phyloP scores from a whole-genome alignment of 169 alveolate species.

The Cryptosporidium sp. region DNA sequence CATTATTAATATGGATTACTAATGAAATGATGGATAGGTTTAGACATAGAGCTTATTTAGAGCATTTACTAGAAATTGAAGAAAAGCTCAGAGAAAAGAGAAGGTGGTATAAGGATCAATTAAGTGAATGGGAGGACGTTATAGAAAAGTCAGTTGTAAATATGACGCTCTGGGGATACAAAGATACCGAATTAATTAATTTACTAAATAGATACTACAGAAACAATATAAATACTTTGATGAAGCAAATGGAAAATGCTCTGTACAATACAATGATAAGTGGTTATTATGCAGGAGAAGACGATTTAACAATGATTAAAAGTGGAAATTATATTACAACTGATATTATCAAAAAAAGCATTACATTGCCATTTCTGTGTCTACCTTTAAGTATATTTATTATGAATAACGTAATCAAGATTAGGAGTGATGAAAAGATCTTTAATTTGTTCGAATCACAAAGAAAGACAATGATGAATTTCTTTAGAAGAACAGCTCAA shows the following conservation, averaged over 20 bases:
- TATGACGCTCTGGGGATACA: constrained; percentile 53
- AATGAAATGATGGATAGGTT: constrained; percentile 17
- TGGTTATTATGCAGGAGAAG: constrained; percentile 16
- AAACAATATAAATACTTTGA: neutral
- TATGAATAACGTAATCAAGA: neutral
- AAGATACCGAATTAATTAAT: neutral
- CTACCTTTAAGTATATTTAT: constrained; percentile 13
- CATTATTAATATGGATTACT: constrained; percentile 39
- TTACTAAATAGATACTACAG: constrained; percentile 6
- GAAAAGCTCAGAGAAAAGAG: constrained; percentile 25
- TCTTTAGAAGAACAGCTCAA: neutral
- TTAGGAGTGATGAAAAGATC: constrained; percentile 27
- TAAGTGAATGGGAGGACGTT: constrained; percentile 47
- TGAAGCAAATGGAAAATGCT: constrained; percentile 18
- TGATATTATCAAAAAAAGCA: constrained; percentile 41
- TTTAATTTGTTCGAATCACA: constrained; percentile 22
- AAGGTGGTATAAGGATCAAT: constrained; percentile 7
- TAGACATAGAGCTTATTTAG: constrained; percentile 50
- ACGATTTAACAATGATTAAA: constrained; percentile 4
- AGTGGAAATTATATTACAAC: constrained; percentile 14
- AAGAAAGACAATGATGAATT: constrained; percentile 1
- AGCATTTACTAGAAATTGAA: constrained; percentile 38
- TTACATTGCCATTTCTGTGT: constrained; percentile 16
- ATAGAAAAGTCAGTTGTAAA: constrained; percentile 28
- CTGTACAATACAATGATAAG: constrained; percentile 5